Evolutionary conservation across 2,329 filamentous ascomycete species (phyloP).

Genomic region (Boeremia exigua): DNA sequence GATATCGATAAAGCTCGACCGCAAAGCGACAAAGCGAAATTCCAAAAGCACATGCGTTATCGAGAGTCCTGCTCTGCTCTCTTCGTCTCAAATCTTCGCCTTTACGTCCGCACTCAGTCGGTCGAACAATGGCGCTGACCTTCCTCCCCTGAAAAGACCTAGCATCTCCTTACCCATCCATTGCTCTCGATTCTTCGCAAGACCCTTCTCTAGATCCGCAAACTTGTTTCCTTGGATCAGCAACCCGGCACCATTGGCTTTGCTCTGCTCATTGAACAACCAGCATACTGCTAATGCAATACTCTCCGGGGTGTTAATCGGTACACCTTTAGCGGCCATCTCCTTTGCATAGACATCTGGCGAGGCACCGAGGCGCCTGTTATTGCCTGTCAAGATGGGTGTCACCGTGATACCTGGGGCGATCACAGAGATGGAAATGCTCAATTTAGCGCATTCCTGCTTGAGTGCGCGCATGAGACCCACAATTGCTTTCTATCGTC

Average conservation of each 20-base stretch:
- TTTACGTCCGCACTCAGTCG: slow-evolving; percentile 32
- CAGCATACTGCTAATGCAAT: slow-evolving; percentile 55
- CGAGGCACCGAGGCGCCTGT: slow-evolving; percentile 35
- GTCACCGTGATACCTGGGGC: slow-evolving; percentile 59
- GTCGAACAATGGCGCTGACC: slow-evolving; percentile 42
- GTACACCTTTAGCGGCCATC: slow-evolving; percentile 54
- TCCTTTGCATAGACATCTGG: slow-evolving; percentile 51
- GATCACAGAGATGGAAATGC: slow-evolving; percentile 55
- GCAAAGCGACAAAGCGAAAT: too few species aligned
- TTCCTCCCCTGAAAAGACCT: slow-evolving; percentile 55
- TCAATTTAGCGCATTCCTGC: slow-evolving; percentile 54
- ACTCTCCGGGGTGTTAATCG: slow-evolving; percentile 55
- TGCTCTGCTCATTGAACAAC: slow-evolving; percentile 52
- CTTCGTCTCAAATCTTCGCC: slow-evolving; percentile 29
- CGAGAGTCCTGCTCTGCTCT: not conserved
- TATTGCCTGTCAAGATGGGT: slow-evolving; percentile 49
- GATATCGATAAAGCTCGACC: too few species aligned
- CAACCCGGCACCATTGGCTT: slow-evolving; percentile 55
- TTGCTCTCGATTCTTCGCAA: slow-evolving; percentile 52
- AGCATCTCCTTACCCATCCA: slow-evolving; percentile 62
- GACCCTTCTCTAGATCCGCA: slow-evolving; percentile 54
- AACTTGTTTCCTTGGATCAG: slow-evolving; percentile 54
- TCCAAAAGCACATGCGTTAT: too few species aligned
- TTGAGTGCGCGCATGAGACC: slow-evolving; percentile 59
- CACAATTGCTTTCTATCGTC: slow-evolving; percentile 46